These are phyloP conservation scores for Trypanosoma scelopori DNA, from an alignment of 208 protist species.

Conservation along the genomic window DNA sequence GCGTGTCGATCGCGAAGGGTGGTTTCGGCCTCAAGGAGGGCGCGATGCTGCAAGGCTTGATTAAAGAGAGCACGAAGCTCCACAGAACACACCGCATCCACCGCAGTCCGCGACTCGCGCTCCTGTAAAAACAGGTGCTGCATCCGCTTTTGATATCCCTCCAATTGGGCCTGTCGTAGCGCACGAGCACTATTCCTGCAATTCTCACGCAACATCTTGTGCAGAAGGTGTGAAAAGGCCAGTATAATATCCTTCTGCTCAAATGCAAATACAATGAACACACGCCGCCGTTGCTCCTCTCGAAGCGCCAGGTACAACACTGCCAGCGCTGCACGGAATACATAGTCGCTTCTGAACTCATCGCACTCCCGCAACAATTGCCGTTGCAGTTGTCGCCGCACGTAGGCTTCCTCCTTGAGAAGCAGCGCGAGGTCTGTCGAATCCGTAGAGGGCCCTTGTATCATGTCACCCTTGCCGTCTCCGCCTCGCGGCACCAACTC, in stretches of 20 bases:
- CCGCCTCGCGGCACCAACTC: not conserved
- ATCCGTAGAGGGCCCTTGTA: not conserved
- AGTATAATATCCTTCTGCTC: constrained; percentile 60
- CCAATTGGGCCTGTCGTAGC: constrained; percentile 24
- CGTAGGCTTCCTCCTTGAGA: constrained; percentile 41
- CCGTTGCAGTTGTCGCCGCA: constrained; percentile 35
- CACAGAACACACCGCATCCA: constrained; percentile 33
- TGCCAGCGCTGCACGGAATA: constrained; percentile 29
- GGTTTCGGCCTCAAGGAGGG: constrained; percentile 11
- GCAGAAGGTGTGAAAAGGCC: constrained; percentile 26
- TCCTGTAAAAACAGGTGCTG: constrained; percentile 40
- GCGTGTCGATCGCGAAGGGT: not conserved
- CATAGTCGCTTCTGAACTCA: constrained; percentile 24
- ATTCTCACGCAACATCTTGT: constrained; percentile 13
- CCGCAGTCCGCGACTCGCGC: constrained; percentile 36
- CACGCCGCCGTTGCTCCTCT: constrained; percentile 38
- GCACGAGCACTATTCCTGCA: constrained; percentile 19
- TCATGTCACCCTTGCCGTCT: not conserved
- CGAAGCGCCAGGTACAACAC: constrained; percentile 46
- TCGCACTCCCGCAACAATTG: constrained; percentile 24
- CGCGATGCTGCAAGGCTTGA: not conserved
- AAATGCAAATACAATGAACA: constrained; percentile 43
- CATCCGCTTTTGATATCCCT: constrained; percentile 29
- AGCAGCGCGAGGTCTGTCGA: constrained; percentile 30
- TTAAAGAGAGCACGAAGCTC: constrained; percentile 4